Conservation (phyloP, 345 rosid species). For the Orychophragmus violaceus region DNA sequence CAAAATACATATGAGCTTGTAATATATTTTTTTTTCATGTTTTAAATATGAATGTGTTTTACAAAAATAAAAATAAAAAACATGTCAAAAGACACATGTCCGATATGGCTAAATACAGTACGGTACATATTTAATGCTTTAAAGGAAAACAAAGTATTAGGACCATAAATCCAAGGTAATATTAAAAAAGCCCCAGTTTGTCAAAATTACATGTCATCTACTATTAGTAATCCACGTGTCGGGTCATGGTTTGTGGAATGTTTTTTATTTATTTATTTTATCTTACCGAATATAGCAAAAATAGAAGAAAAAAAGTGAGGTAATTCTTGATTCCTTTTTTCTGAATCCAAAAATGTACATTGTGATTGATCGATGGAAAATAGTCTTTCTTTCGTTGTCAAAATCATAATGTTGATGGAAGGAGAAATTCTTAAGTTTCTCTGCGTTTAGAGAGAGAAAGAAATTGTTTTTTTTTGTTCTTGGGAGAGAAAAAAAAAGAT, state of each 20-base stretch:
- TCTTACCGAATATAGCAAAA: constrained; percentile 4
- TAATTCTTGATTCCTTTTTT: neutral
- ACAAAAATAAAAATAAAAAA: too few species aligned
- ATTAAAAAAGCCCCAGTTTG: neutral
- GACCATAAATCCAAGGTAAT: neutral
- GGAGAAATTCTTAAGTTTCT: neutral
- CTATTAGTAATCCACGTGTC: neutral
- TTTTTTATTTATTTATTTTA: neutral
- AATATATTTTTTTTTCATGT: too few species aligned
- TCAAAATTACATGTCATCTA: neutral
- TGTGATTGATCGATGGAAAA: constrained; percentile 4
- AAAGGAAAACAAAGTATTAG: neutral
- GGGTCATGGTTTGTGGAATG: neutral
- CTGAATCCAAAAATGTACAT: constrained; percentile 16
- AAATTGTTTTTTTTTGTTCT: neutral
- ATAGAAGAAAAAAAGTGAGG: constrained; percentile 10
- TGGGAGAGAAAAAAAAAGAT: constrained; percentile 19
- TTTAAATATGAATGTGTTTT: too few species aligned
- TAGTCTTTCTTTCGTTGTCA: neutral
- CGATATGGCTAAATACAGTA: neutral
- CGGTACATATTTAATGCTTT: neutral
- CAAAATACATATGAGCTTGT: too few species aligned
- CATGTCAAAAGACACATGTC: neutral
- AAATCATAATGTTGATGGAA: neutral
- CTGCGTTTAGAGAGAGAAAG: constrained; percentile 10